Evolutionary conservation across 2,329 filamentous ascomycete species (phyloP), one percentile per base, ranked within the genome.

Genomic region (Tolypocladium endophyticum): DNA sequence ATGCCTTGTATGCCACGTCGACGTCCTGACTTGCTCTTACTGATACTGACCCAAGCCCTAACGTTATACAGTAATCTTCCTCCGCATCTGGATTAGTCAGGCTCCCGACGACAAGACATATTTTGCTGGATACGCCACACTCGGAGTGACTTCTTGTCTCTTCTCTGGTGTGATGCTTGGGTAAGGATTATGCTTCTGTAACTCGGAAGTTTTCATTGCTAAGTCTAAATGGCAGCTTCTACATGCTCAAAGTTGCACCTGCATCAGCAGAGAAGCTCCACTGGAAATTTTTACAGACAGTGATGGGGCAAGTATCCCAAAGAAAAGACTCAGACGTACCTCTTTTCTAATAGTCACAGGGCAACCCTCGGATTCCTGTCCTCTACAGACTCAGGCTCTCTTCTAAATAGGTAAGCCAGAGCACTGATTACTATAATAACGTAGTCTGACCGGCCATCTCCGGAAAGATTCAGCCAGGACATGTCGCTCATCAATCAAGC

Each of bases 391-490:
- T 56, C 36, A 8, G 35, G 52, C n/a, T 25, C n/a, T 38, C 16
- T 58, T 23, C 55, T 59, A 33, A 61, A 59, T 28, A 25, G 59
- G 59, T 56, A 25, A 18, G 56, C 52, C 4, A 18, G 52, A 30
- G 9, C 41, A 20, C 41, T 23, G n/a, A 45, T 45, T 6, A 8
- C n/a, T 20, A 7, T 43, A 6, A 43, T 43, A 8, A 12, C 41
- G 20, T 23, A 45, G 20, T 8, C 41, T 45, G 12, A 45, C n/a
- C n/a, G 9, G 7, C 38, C n/a, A 7, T 7, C 11, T 20, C 8
- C 45, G 38, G 4, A 33, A 47, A 63, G 61, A 4, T 61, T 63
- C 47, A 61, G 60, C 41, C 61, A 63, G n/a, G 61, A 63, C 41
- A 61, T 63, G 60, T 60, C 55, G n/a, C 55, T 61, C 8, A 36